phyloP scores from a whole-genome alignment of 2,329 filamentous ascomycete species.

The Fusarium equiseti region DNA sequence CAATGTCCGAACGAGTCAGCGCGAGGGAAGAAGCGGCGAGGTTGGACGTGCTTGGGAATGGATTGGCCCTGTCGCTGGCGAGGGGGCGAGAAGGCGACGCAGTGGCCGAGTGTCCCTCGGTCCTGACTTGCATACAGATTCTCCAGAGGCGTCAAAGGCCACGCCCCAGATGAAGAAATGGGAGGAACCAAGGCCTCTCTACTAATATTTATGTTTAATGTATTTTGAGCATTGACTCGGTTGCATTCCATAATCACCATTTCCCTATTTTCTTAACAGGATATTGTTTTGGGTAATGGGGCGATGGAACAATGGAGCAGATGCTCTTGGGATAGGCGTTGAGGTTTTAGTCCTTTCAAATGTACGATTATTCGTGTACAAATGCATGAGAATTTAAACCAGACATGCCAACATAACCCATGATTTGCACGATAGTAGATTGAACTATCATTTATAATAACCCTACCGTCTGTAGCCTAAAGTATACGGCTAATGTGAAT shows the following conservation, averaged over 20 bases:
- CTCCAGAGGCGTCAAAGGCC: conserved; percentile 44
- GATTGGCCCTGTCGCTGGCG: conserved; percentile 69
- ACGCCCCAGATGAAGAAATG: conserved; percentile 53
- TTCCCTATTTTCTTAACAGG: conserved; percentile 28
- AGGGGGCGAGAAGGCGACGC: conserved; percentile 60
- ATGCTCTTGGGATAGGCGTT: conserved; percentile 41
- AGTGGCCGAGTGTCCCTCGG: conserved; percentile 65
- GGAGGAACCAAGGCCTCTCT: conserved; percentile 58
- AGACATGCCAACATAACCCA: neutral
- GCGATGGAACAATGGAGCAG: conserved; percentile 17
- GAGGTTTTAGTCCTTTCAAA: conserved; percentile 22
- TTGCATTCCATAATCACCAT: conserved; percentile 26
- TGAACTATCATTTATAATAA: neutral
- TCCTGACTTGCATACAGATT: conserved; percentile 54
- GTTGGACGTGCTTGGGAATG: conserved; percentile 77
- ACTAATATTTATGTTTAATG: conserved; percentile 46
- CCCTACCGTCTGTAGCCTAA: neutral
- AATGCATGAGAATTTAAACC: conserved; percentile 17
- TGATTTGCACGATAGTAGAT: neutral
- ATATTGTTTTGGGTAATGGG: conserved; percentile 19
- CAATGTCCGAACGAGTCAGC: conserved; percentile 83
- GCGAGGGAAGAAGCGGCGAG: conserved; percentile 75
- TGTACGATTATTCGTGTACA: conserved; percentile 33
- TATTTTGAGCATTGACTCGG: conserved; percentile 7
- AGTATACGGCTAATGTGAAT: neutral